A percentile compares a stretch with the other conserved stretches of the same genome.
Conservation (phyloP, 1,284 basidiomycete species). For the Puccinia triticina region DNA sequence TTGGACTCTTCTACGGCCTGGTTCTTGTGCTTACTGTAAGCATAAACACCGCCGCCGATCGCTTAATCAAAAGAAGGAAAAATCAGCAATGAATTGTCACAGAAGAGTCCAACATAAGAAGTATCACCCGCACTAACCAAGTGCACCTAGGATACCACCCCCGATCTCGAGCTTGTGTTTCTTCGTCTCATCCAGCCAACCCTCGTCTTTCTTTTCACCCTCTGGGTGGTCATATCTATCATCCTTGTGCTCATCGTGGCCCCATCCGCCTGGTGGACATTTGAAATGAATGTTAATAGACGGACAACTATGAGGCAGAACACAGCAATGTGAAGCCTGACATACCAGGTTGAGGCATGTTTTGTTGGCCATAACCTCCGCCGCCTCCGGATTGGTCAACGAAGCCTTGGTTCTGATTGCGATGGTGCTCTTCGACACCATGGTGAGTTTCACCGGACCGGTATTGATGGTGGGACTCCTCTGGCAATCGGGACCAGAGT, state of each 20-base stretch:
- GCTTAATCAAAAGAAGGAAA: slow-evolving; percentile 3
- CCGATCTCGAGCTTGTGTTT: slow-evolving; percentile 46
- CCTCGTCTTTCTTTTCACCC: slow-evolving; percentile 16
- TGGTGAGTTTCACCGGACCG: slow-evolving; percentile 27
- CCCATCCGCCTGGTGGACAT: slow-evolving; percentile 22
- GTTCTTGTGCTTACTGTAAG: slow-evolving; percentile 49
- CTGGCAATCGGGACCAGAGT: slow-evolving; percentile 37
- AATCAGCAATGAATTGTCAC: background rate
- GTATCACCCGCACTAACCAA: slow-evolving; percentile 1
- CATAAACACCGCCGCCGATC: slow-evolving; percentile 38
- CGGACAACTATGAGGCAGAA: background rate
- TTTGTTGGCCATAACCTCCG: slow-evolving; percentile 11
- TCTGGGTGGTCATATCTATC: slow-evolving; percentile 8
- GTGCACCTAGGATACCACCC: slow-evolving; percentile 38
- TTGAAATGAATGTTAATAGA: background rate
- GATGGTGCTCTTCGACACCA: slow-evolving; percentile 35
- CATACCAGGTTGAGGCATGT: slow-evolving; percentile 44
- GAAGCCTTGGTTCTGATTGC: slow-evolving; percentile 30
- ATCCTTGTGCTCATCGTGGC: slow-evolving; percentile 33
- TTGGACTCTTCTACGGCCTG: slow-evolving; percentile 39
- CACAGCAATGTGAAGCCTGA: background rate
- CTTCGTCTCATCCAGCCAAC: slow-evolving; percentile 43
- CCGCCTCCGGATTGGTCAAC: slow-evolving; percentile 31
- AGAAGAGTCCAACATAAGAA: background rate
- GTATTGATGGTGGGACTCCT: slow-evolving; percentile 26